Evolutionary conservation across 1,284 basidiomycete genomes (phyloP).

Genomic region (Coniferiporia weirii): DNA sequence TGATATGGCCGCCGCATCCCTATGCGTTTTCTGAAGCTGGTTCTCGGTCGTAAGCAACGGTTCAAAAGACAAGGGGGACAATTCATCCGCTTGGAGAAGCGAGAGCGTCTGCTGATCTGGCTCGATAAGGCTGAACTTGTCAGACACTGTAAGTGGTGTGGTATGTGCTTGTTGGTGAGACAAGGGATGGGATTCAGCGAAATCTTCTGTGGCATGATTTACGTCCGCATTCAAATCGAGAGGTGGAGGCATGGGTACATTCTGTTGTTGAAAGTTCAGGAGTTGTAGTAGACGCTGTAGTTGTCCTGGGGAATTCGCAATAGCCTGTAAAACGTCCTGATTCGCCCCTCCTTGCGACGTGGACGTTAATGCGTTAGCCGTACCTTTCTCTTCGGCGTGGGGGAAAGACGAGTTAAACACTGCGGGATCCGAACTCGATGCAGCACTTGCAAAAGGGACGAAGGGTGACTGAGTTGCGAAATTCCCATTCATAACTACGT

Average conservation of each 20-base stretch:
- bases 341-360: background rate
- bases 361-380: slow-evolving; percentile 11
- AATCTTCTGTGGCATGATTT: slow-evolving; percentile 10
- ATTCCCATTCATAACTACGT: slow-evolving; percentile 16
- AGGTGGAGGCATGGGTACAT: slow-evolving; percentile 17
- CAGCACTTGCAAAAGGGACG: slow-evolving; percentile 4
- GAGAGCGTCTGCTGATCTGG: slow-evolving; percentile 16
- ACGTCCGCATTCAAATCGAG: slow-evolving; percentile 10
- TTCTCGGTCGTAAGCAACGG: slow-evolving; percentile 31
- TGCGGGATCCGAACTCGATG: background rate
- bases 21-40: slow-evolving; percentile 51
- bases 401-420: background rate
- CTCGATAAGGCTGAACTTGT: background rate
- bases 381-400: background rate
- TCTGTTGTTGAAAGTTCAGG: slow-evolving; percentile 40
- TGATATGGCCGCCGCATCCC: slow-evolving; percentile 60
- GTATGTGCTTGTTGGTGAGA: background rate
- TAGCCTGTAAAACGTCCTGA: slow-evolving; percentile 50
- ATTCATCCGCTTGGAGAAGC: slow-evolving; percentile 14
- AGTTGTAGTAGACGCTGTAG: slow-evolving; percentile 63
- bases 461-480: slow-evolving; percentile 9
- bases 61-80: slow-evolving; percentile 32
- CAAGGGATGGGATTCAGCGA: slow-evolving; percentile 16
- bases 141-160: background rate
- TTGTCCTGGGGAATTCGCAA: slow-evolving; percentile 59